These are phyloP conservation scores for Talaromyces albobiverticillius DNA, from an alignment of 2,329 filamentous ascomycete species.

Conservation along the genomic window DNA sequence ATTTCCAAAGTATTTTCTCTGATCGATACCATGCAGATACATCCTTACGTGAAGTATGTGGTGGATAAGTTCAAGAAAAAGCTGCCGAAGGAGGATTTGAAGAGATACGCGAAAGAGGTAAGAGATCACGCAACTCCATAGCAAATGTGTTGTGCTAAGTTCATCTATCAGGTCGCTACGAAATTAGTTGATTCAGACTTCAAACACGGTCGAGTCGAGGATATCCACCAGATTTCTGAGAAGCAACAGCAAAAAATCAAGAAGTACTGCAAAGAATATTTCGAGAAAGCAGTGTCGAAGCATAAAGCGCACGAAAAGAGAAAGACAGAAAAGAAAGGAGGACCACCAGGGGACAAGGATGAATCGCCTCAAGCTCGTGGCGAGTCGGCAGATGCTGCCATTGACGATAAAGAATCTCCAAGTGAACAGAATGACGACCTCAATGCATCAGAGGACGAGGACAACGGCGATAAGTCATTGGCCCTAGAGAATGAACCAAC, in stretches of 20 bases:
- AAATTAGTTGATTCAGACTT: conserved; percentile 90
- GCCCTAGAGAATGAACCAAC: conserved; percentile 32
- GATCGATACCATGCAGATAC: conserved; percentile 58
- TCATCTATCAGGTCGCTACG: conserved; percentile 60
- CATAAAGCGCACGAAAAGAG: conserved; percentile 66
- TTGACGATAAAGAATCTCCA: conserved; percentile 31
- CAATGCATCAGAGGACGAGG: conserved; percentile 37
- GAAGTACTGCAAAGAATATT: conserved; percentile 77
- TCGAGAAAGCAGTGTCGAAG: conserved; percentile 81
- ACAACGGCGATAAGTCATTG: conserved; percentile 12
- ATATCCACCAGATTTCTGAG: conserved; percentile 72
- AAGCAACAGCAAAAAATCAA: conserved; percentile 82
- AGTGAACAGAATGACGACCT: conserved; percentile 8
- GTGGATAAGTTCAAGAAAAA: conserved; percentile 84
- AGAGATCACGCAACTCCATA: conserved; percentile 17
- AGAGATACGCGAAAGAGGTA: conserved; percentile 63
- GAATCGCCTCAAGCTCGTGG: no score
- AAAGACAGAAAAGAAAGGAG: conserved; percentile 50
- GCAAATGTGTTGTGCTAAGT: neutral
- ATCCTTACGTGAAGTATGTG: conserved; percentile 76
- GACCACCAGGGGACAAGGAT: conserved; percentile 20
- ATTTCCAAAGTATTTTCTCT: conserved; percentile 9
- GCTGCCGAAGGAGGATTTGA: conserved; percentile 74
- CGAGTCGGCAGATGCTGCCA: conserved; percentile 18
- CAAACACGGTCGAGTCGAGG: conserved; percentile 79